Base-by-base conservation (phyloP, 345 rosid species). In the Eucalyptus urophylla region DNA sequence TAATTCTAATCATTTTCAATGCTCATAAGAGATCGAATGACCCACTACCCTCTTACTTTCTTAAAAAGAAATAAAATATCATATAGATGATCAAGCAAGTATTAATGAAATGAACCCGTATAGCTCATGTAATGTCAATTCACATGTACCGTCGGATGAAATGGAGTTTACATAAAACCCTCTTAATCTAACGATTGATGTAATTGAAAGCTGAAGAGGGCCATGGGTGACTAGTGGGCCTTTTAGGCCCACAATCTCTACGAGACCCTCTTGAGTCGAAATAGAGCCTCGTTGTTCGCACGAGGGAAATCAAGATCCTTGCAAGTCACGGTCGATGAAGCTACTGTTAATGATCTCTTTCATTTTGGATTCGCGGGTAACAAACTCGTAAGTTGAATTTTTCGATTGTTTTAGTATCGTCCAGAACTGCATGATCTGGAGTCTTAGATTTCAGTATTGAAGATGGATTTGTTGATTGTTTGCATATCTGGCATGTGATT, bases 361-460 rank as follows among this genome's bases (percentile, higher is more conserved):
- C 31, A 3, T 6, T 62, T 62, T 3, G 33, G 33, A 29, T 27
- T 62, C 8, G 1, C 8, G 3, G 10, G 11, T n/a, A 16, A 65
- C 5, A 8, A n/a, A 65, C 5, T 65, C 19, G 19, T n/a, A 8
- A 7, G 3, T 65, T 12, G 37, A 65, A 65, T 65, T 2, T 8
- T 0, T 65, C 37, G 6, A 14, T 65, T 65, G 76, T 29, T 29
- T 65, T 5, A 14, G 8, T 0, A 8, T 13, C 19, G 3, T 65
- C 19, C 3, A n/a, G 37, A 65, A n/a, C 0, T 0, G 3, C 45
- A 11, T 33, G 81, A 7, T 10, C 14, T 37, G 27, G 45, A 1
- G 81, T 72, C 44, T 72, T 19, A 72, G 25, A 72, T 40, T 37
- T 72, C 14, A 37, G 27, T 72, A 9, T 37, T 37, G 25, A 72